phyloP scores from a whole-genome alignment of 108 stramenopile genomes.

The Ochromonas danica region DNA sequence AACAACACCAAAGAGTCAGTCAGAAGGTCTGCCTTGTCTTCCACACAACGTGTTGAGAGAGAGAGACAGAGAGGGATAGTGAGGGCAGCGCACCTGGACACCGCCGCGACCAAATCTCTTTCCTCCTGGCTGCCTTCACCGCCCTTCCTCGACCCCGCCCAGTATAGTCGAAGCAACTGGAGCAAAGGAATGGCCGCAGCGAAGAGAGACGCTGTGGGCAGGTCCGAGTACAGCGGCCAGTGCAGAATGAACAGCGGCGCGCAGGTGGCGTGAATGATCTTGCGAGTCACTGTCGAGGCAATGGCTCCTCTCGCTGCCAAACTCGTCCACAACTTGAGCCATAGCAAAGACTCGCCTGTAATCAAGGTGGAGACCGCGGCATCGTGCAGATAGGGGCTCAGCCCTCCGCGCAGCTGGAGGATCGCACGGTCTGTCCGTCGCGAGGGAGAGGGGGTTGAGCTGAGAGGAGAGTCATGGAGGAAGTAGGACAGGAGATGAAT shows the following conservation, averaged over 20 bases:
- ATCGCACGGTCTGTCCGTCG: too few species aligned
- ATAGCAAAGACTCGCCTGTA: background rate
- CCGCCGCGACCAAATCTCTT: too few species aligned
- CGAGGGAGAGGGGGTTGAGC: too few species aligned
- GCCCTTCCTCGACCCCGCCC: too few species aligned
- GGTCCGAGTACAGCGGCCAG: constrained; percentile 54
- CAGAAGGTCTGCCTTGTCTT: too few species aligned
- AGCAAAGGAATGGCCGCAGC: constrained; percentile 50
- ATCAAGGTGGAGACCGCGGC: background rate
- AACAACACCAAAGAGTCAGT: constrained; percentile 41
- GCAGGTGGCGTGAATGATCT: constrained; percentile 52
- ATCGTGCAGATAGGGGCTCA: background rate
- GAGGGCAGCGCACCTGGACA: too few species aligned
- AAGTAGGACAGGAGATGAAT: too few species aligned
- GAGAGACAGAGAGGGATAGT: too few species aligned
- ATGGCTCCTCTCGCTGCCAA: background rate
- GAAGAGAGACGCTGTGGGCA: constrained; percentile 40
- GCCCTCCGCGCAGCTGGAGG: too few species aligned
- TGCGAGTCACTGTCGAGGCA: constrained; percentile 45
- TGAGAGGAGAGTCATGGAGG: too few species aligned
- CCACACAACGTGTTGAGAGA: too few species aligned
- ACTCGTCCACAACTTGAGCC: constrained; percentile 11
- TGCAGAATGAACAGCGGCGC: constrained; percentile 51
- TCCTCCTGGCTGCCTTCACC: too few species aligned
- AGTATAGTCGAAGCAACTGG: constrained; percentile 38